Conservation (phyloP, 2,329 filamentous ascomycete species). For the Thielaviopsis populi region DNA sequence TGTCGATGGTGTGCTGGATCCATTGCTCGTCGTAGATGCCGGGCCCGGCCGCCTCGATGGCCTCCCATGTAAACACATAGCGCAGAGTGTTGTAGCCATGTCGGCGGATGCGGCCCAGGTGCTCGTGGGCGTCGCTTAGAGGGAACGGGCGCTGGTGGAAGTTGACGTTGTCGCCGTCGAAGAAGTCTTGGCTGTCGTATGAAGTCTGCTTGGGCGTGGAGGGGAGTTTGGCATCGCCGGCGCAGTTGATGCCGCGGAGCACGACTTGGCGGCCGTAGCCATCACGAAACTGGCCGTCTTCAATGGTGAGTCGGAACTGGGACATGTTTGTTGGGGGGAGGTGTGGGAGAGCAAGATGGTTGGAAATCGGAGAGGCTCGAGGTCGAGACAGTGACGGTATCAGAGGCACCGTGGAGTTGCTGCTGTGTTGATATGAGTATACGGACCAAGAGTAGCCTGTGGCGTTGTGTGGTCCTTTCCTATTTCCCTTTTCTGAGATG, state of each 20-base stretch:
- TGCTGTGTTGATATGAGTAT: background rate
- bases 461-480: too few species aligned
- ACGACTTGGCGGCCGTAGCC: slow-evolving; percentile 67
- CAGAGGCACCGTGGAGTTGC: background rate
- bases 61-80: slow-evolving; percentile 98
- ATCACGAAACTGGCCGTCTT: slow-evolving; percentile 76
- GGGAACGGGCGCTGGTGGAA: slow-evolving; percentile 80
- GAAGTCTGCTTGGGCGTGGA: slow-evolving; percentile 69
- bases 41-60: slow-evolving; percentile 84
- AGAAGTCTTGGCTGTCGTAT: slow-evolving; percentile 64
- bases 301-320: slow-evolving; percentile 59
- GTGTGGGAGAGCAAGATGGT: background rate
- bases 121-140: slow-evolving; percentile 64
- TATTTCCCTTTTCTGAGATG: background rate
- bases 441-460: background rate
- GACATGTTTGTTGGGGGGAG: slow-evolving; percentile 39
- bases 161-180: slow-evolving; percentile 79
- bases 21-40: slow-evolving; percentile 88
- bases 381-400: background rate
- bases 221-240: slow-evolving; percentile 80
- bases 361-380: background rate
- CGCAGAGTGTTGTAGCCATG: slow-evolving; percentile 94
- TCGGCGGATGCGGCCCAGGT: slow-evolving; percentile 72
- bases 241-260: slow-evolving; percentile 85
- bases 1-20: slow-evolving; percentile 77